These are phyloP conservation scores for Pelargonium exstipulatum DNA, from an alignment of 441 rosid genomes.

Conservation along the genomic window DNA sequence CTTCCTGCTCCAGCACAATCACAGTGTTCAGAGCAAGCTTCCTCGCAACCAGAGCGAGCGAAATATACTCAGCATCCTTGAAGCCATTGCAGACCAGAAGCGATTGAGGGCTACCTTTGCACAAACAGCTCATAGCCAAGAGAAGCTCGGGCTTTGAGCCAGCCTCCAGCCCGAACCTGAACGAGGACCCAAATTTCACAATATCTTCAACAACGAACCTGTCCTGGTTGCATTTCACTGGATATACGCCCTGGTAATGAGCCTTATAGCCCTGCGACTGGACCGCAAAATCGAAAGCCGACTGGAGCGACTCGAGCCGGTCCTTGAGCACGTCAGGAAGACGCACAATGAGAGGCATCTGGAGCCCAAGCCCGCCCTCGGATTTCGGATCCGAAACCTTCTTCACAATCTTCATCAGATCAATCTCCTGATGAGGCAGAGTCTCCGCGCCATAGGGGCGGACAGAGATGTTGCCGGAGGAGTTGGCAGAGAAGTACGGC, in stretches of 20 bases:
- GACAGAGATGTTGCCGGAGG: conserved; percentile 64
- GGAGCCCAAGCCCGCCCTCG: conserved; percentile 69
- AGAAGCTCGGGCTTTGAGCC: conserved; percentile 97
- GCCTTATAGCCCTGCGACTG: conserved; percentile 47
- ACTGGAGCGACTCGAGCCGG: conserved; percentile 68
- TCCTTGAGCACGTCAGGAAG: conserved; percentile 77
- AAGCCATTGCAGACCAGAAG: conserved; percentile 80
- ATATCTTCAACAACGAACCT: conserved; percentile 81
- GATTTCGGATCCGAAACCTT: conserved; percentile 69
- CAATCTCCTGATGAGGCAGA: conserved; percentile 78
- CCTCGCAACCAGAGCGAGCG: conserved; percentile 67
- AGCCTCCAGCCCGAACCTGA: conserved; percentile 82
- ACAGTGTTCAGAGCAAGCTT: conserved; percentile 68
- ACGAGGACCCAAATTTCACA: conserved; percentile 61
- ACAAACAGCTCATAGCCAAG: conserved; percentile 80
- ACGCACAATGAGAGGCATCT: conserved; percentile 66
- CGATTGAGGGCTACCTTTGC: conserved; percentile 64
- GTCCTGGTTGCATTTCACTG: conserved; percentile 93
- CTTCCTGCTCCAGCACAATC: conserved; percentile 88
- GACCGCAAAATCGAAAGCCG: conserved; percentile 64
- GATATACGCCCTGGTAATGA: conserved; percentile 89
- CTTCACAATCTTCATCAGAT: conserved; percentile 64
- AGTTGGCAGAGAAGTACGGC: conserved; percentile 68
- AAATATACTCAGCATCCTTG: conserved; percentile 75
- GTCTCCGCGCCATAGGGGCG: conserved; percentile 64